phyloP scores from a whole-genome alignment of 352 stramenopile genomes.

The Hyaloperonospora arabidopsidis region DNA sequence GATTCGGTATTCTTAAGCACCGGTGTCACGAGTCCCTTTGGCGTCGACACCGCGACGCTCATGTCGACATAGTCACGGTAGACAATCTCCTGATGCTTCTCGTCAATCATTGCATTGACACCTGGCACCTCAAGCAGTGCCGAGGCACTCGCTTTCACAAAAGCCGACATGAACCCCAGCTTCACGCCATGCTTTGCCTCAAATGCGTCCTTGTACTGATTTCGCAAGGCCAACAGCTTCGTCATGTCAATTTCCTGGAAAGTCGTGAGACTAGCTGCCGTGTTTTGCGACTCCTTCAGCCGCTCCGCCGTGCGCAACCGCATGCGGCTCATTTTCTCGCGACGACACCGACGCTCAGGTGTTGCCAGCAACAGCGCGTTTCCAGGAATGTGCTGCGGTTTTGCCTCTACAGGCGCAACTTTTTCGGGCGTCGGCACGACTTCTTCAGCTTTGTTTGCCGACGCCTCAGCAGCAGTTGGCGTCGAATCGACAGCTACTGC shows the following conservation, averaged over 20 bases:
- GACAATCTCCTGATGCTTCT: slow-evolving; percentile 96
- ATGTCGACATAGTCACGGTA: slow-evolving; percentile 99
- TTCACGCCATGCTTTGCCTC: slow-evolving; percentile 97
- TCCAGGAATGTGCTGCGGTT: no score
- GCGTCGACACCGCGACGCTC: slow-evolving; percentile 94
- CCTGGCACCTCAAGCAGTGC: slow-evolving; percentile 91
- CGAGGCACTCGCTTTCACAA: slow-evolving; percentile 93
- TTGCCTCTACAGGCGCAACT: no score
- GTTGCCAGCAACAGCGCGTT: slow-evolving; percentile 36
- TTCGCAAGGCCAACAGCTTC: slow-evolving; percentile 91
- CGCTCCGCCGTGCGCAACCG: slow-evolving; percentile 93
- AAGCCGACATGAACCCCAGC: slow-evolving; percentile 98
- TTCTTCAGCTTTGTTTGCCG: no score
- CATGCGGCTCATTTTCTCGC: slow-evolving; percentile 99
- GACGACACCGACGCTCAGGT: slow-evolving; percentile 42
- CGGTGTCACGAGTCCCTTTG: slow-evolving; percentile 95
- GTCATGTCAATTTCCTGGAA: slow-evolving; percentile 99
- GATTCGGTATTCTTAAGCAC: slow-evolving; percentile 96
- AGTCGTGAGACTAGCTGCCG: slow-evolving; percentile 95
- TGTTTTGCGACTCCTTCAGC: slow-evolving; percentile 98
- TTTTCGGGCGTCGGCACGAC: no score
- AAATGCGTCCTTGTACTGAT: slow-evolving; percentile 95
- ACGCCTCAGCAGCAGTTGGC: no score
- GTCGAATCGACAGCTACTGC: no score
- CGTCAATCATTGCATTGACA: slow-evolving; percentile 98